phyloP scores from a whole-genome alignment of 352 stramenopile genomes.

The Phytophthora tubulina region DNA sequence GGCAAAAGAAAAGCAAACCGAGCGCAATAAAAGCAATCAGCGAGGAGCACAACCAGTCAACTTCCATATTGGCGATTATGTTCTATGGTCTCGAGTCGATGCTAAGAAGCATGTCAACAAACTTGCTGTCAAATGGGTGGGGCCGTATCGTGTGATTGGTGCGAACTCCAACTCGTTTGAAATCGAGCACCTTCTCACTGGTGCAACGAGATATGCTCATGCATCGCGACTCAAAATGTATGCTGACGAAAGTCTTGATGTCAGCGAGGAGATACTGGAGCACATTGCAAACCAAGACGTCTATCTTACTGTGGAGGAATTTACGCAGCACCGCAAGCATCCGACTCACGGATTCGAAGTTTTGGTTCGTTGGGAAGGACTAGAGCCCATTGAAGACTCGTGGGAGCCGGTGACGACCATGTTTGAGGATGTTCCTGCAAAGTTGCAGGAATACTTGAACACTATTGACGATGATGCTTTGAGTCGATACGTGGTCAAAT shows the following conservation, averaged over 20 bases:
- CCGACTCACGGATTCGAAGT: slow-evolving; percentile 1
- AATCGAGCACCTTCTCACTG: slow-evolving; percentile 13
- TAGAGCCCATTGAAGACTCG: background rate
- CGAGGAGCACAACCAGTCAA: slow-evolving; percentile 12
- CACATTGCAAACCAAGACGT: slow-evolving; percentile 18
- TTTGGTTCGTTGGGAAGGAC: background rate
- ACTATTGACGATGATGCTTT: too few species aligned
- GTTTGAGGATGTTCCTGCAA: background rate
- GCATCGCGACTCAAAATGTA: slow-evolving; percentile 14
- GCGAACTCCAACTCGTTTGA: slow-evolving; percentile 22
- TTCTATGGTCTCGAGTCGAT: slow-evolving; percentile 24
- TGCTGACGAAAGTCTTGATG: slow-evolving; percentile 1
- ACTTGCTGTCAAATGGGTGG: slow-evolving; percentile 17
- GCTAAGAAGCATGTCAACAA: slow-evolving; percentile 15
- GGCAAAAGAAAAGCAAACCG: slow-evolving; percentile 22
- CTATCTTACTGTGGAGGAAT: slow-evolving; percentile 14
- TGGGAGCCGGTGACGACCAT: too few species aligned
- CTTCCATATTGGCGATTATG: slow-evolving; percentile 19
- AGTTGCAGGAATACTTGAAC: too few species aligned
- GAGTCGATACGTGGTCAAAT: too few species aligned
- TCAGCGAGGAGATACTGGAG: slow-evolving; percentile 17
- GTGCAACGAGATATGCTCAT: background rate
- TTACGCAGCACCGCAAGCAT: slow-evolving; percentile 13
- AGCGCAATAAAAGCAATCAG: slow-evolving; percentile 25
- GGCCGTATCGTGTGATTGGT: slow-evolving; percentile 16